A percentile compares a stretch with the other conserved stretches of the same genome.
These are phyloP conservation scores for Dianthus caryophyllus DNA, from an alignment of 148 eudicot species.

Conservation along the genomic window DNA sequence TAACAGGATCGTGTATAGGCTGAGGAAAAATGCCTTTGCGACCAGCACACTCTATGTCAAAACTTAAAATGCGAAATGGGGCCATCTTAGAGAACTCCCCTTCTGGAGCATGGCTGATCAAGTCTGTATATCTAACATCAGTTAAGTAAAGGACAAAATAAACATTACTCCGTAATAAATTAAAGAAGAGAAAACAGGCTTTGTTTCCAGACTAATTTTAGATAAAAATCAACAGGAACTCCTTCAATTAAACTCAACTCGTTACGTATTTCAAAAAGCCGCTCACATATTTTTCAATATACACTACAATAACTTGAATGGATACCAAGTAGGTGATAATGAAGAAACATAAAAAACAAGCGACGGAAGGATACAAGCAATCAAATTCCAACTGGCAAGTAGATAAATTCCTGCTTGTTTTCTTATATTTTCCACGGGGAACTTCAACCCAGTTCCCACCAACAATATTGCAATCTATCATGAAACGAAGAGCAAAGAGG, in stretches of 20 bases:
- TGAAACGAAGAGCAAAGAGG: slow-evolving; percentile 91
- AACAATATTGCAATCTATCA: slow-evolving; percentile 91
- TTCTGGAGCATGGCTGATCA: slow-evolving; percentile 89
- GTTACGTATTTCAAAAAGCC: too few relatives aligned
- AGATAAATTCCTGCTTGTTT: slow-evolving; percentile 50
- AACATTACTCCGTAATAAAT: background rate
- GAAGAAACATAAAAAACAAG: background rate
- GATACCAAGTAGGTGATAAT: background rate
- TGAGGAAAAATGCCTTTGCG: slow-evolving; percentile 96
- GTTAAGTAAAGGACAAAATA: slow-evolving; percentile 26
- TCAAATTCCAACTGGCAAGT: slow-evolving; percentile 91
- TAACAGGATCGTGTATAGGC: slow-evolving; percentile 91
- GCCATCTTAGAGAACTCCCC: slow-evolving; percentile 97
- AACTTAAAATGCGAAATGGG: slow-evolving; percentile 94
- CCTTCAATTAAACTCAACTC: too few relatives aligned
- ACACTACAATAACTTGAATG: too few relatives aligned
- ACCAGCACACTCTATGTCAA: slow-evolving; percentile 99
- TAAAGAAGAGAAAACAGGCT: background rate
- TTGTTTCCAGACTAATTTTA: background rate
- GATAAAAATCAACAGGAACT: background rate
- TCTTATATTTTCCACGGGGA: slow-evolving; percentile 67
- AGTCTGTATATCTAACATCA: slow-evolving; percentile 55
- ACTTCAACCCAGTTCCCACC: slow-evolving; percentile 99
- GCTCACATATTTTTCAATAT: too few relatives aligned
- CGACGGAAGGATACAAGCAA: slow-evolving; percentile 74